Evolutionary conservation across 306 rosid genomes (phyloP), one percentile per base, ranked within the genome.

Genomic region (Quercus suber): DNA sequence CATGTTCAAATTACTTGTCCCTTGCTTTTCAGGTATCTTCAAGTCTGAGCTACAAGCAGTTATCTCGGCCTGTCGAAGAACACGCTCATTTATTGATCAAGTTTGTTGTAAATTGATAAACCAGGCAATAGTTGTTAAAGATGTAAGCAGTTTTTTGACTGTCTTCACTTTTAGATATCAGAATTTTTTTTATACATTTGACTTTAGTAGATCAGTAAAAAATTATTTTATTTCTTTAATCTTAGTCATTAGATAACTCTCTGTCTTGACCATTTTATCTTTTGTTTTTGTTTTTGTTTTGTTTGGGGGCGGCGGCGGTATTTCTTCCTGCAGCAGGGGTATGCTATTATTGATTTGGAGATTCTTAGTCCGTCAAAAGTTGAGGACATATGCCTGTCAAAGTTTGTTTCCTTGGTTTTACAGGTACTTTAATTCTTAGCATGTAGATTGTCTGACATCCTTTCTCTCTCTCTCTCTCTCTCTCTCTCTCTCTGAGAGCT

Each of bases 41-140:
- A 90, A 90, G 82, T 89, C 81, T 77, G 99, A 95, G 87, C 91
- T 95, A 82, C 92, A 82, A 85, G 78, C 85, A 84, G n/a, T 91
- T 71, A 90, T 95, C 82, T 88, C 88, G 63, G 89, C 89, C 79
- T 91, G 94, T 84, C 89, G 84, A 74, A 87, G 79, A 80, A 91
- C 94, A 10, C 96, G 98, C 20, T 61, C 82, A 80, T 91, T 88
- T 76, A 74, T 88, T 73, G 93, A 95, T 84, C 82, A 80, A 72
- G 69, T 85, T 79, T 88, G 96, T 82, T 43, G 71, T 69, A 86
- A 73, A 80, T 73, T 91, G 84, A 76, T 88, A 63, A 70, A 74
- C 73, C 75, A 80, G 74, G 83, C 92, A 35, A 90, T 91, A 82
- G 78, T 89, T 53, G 63, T 91, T 72, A 83, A 7, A 28, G 88